phyloP scores from a whole-genome alignment of 495 filamentous ascomycete species.

The Jackrogersella minutella region DNA sequence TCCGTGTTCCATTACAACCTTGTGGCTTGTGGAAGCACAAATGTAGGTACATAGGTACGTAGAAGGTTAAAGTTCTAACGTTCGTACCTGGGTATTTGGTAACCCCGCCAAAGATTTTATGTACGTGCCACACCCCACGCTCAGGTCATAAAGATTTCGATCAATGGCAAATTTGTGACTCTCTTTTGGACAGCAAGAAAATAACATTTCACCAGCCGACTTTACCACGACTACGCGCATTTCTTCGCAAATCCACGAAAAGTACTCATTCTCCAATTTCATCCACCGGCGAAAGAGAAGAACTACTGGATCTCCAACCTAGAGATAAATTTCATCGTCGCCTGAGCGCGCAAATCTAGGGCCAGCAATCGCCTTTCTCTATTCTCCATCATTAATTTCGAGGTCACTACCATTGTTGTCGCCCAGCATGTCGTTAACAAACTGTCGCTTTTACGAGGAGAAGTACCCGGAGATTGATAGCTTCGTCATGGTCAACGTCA shows the following conservation, averaged over 20 bases:
- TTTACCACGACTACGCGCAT: constrained; percentile 15
- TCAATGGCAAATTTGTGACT: constrained; percentile 42
- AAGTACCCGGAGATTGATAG: constrained; percentile 98
- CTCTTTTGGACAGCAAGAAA: constrained; percentile 11
- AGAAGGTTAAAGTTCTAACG: no score
- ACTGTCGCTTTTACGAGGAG: constrained; percentile 98
- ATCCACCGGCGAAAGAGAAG: background rate
- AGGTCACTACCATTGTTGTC: constrained; percentile 11
- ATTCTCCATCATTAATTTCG: constrained; percentile 3
- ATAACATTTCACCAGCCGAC: constrained; percentile 1
- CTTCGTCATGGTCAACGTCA: constrained; percentile 99
- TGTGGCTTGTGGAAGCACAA: no score
- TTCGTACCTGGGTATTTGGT: no score
- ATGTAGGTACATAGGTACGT: background rate
- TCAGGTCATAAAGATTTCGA: constrained; percentile 44
- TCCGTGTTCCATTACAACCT: constrained; percentile 25
- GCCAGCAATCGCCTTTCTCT: constrained; percentile 28
- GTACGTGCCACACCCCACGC: constrained; percentile 40
- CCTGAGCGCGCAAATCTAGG: constrained; percentile 35
- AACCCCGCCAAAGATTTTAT: constrained; percentile 39
- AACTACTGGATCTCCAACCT: constrained; percentile 14
- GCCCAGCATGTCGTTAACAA: constrained; percentile 90
- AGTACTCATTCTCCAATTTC: background rate
- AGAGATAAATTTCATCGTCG: constrained; percentile 18
- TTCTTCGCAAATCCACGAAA: background rate